These are phyloP conservation scores for Trypanosoma rangeli DNA, from an alignment of 208 protist genomes.

Conservation along the genomic window DNA sequence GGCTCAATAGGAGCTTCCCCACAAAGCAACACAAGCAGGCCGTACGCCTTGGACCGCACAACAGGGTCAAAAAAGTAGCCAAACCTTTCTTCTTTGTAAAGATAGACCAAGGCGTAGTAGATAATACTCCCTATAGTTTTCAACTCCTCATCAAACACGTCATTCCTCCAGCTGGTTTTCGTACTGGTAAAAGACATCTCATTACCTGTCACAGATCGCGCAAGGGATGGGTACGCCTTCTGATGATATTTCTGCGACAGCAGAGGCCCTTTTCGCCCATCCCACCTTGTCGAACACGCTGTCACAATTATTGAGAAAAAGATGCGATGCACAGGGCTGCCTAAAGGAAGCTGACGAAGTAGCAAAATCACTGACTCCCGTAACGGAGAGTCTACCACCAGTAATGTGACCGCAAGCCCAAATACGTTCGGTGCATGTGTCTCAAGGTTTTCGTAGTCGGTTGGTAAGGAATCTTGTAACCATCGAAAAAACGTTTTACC, in stretches of 20 bases:
- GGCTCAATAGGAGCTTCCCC: slow-evolving; percentile 15
- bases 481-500: slow-evolving; percentile 24
- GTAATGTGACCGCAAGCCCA: slow-evolving; percentile 26
- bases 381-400: slow-evolving; percentile 16
- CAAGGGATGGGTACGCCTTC: neutral
- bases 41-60: slow-evolving; percentile 14
- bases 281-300: slow-evolving; percentile 14
- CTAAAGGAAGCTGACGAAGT: slow-evolving; percentile 20
- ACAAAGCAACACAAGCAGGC: slow-evolving; percentile 21
- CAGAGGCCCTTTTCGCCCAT: slow-evolving; percentile 1
- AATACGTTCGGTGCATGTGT: slow-evolving; percentile 20
- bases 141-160: neutral
- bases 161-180: neutral
- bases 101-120: slow-evolving; percentile 28
- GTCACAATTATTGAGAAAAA: slow-evolving; percentile 29
- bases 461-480: slow-evolving; percentile 17
- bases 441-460: slow-evolving; percentile 15
- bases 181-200: neutral
- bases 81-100: slow-evolving; percentile 18
- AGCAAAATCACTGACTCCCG: slow-evolving; percentile 6
- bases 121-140: slow-evolving; percentile 2
- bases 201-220: slow-evolving; percentile 9
- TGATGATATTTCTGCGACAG: neutral
- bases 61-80: slow-evolving; percentile 17
- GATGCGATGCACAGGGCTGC: slow-evolving; percentile 21